Evolutionary conservation across 148 eudicot species (phyloP), one percentile per base, ranked within the genome.

Genomic region (Arbutus unedo): DNA sequence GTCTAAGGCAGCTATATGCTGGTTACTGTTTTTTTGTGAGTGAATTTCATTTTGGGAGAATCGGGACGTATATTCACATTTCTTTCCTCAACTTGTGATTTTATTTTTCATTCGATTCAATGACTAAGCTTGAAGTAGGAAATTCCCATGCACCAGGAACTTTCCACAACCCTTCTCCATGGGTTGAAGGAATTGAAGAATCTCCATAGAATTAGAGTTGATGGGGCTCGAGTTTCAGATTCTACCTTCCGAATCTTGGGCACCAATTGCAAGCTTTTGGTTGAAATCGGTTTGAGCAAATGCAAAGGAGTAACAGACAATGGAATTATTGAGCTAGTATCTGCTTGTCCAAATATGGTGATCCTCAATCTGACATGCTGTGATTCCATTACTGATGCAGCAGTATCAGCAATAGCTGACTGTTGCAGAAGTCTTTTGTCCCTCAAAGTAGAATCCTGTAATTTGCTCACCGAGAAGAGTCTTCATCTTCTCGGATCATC

Each of bases 21-120:
- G 90, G 96, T 80, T 89, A 90, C 84, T 92, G 90, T 86, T 89
- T 87, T 88, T 87, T 87, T 85, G 98, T 92, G 93, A 92, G 98
- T 92, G 81, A 80, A 67, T 60, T 86, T 78, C 48, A 48, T 38
- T 43, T 74, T 21, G 55, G 41, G 48, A 16, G 56, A n/a, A n/a
- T 74, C 31, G 25, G 48, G 54, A 11, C 0, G 21, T 21, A 44
- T 43, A 21, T 3, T 74, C 54, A 44, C 4, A 47, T 45, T 60
- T 75, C 49, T 49, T 44, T 19, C 51, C 45, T 60, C 62, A 44
- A 38, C 55, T 64, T 49, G 8, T 80, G 64, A 68, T 47, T 4
- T 19, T 31, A 31, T 31, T 59, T 10, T 81, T 44, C 5, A 1
- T 31, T 74, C 49, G 31, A 9, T 23, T 55, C 44, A 59, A 51